phyloP scores from a whole-genome alignment of 2,329 filamentous ascomycete species.

The Fusarium sp. region DNA sequence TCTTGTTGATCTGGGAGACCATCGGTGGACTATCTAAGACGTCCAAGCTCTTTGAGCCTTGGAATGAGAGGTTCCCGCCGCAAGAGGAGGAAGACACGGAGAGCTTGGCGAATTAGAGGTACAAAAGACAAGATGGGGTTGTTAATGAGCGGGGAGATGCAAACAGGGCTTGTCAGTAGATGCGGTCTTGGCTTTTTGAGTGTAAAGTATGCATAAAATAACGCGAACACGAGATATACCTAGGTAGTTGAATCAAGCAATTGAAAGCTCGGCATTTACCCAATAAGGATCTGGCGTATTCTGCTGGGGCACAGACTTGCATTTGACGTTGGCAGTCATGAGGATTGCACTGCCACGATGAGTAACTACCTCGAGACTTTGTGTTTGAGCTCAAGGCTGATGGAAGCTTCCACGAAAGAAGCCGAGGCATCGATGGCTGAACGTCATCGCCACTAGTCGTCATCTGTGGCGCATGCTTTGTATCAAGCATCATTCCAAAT shows the following conservation, averaged over 20 bases:
- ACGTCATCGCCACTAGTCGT: slow-evolving; percentile 16
- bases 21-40: slow-evolving; percentile 50
- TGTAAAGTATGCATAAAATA: background rate
- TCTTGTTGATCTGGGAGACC: slow-evolving; percentile 59
- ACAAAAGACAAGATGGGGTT: background rate
- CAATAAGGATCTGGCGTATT: background rate
- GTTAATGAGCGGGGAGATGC: background rate
- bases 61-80: slow-evolving; percentile 46
- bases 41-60: slow-evolving; percentile 50
- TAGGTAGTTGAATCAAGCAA: slow-evolving; percentile 4
- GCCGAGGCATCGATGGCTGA: background rate
- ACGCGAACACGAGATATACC: background rate
- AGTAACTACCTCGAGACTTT: background rate
- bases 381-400: background rate
- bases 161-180: background rate
- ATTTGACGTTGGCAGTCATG: background rate
- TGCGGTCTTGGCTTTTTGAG: background rate
- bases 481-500: background rate
- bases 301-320: background rate
- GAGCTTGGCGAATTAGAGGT: slow-evolving; percentile 17
- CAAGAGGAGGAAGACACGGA: slow-evolving; percentile 39
- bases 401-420: background rate
- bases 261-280: background rate
- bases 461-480: slow-evolving; percentile 31
- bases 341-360: slow-evolving; percentile 6